Evolutionary conservation across 768 basidiomycete species (phyloP), one percentile per base, ranked within the genome.

Genomic region (Floccularia luteovirens): DNA sequence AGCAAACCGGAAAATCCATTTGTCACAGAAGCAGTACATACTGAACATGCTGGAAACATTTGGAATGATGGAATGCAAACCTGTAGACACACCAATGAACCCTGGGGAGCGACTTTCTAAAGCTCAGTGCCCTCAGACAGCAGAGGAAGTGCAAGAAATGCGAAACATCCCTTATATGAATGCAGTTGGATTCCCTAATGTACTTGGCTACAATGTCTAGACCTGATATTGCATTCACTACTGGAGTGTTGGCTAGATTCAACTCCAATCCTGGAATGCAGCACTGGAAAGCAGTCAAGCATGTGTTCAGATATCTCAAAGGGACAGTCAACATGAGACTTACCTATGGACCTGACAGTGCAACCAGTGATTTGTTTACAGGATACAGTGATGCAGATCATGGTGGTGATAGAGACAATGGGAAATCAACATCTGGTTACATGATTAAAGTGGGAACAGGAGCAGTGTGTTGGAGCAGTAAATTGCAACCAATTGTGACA

Each of bases 231-330:
- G 33, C 54, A 2, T 53, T 44, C 43, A 33, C 54, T 12, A 41
- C 54, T 22, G 28, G 44, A 19, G 41, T 46, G 10, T 32, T 55
- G 14, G 39, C 48, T 6, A 43, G 42, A 6, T 62, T 55, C 54
- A 47, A 41, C 33, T 28, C 31, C 13, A 49, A 58, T 24, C 57
- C 60, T 24, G 59, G 57, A 0, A 16, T 31, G 5, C 23, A 14
- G 0, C 68, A 70, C 46, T 66, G 63, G 66, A 48, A 55, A 17
- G 61, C 61, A 4, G 56, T 60, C 19, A 61, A 64, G 36, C 58
- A 57, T 34, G 32, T 68, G 34, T 48, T 64, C 16, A 39, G 52
- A 12, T 67, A 66, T 42, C 46, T 68, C 37, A 59, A 59, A 42
- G 64, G 67, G 5, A 61, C 64, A 2, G 27, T 44, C 3, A 46